These are phyloP conservation scores for Ophiocordyceps robertsii DNA, from an alignment of 2,329 filamentous ascomycete genomes.

Conservation along the genomic window DNA sequence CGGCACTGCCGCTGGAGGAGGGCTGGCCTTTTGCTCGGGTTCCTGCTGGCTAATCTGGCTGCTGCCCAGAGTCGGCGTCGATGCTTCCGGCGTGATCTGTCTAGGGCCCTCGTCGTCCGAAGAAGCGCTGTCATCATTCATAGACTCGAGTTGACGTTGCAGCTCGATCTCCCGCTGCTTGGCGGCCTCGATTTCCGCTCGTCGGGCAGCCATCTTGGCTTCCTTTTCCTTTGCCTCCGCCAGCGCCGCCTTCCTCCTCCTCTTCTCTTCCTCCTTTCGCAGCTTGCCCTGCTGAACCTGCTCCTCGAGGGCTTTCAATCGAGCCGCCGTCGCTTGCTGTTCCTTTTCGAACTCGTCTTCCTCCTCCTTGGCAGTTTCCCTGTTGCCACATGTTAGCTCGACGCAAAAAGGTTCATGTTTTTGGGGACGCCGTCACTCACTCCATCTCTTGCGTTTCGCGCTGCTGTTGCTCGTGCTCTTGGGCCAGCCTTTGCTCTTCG, in stretches of 20 bases:
- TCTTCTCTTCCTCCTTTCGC: slow-evolving; percentile 94
- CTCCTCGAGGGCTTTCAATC: slow-evolving; percentile 80
- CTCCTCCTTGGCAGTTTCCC: slow-evolving; percentile 58
- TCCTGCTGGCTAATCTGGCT: slow-evolving; percentile 41
- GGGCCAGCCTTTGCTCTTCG: slow-evolving; percentile 51
- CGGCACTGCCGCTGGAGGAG: slow-evolving; percentile 31
- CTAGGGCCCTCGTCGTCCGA: slow-evolving; percentile 68
- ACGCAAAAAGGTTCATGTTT: too few species aligned
- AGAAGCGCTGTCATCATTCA: slow-evolving; percentile 60
- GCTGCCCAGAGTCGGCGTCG: slow-evolving; percentile 40
- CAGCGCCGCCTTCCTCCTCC: slow-evolving; percentile 74
- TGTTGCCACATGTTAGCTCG: slow-evolving; percentile 25
- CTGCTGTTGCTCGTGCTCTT: slow-evolving; percentile 65
- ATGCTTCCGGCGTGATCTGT: slow-evolving; percentile 50
- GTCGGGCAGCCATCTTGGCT: slow-evolving; percentile 65
- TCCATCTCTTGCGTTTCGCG: slow-evolving; percentile 63
- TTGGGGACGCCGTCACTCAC: slow-evolving; percentile 43
- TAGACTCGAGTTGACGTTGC: slow-evolving; percentile 69
- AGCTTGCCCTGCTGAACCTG: slow-evolving; percentile 88
- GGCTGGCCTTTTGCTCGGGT: slow-evolving; percentile 35
- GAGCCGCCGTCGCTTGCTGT: slow-evolving; percentile 66
- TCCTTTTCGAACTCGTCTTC: slow-evolving; percentile 73
- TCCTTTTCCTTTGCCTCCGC: slow-evolving; percentile 85
- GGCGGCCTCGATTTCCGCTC: slow-evolving; percentile 84
- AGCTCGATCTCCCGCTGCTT: slow-evolving; percentile 83